phyloP scores from a whole-genome alignment of 257 asterid genomes.

The Solanum gracilifrons region DNA sequence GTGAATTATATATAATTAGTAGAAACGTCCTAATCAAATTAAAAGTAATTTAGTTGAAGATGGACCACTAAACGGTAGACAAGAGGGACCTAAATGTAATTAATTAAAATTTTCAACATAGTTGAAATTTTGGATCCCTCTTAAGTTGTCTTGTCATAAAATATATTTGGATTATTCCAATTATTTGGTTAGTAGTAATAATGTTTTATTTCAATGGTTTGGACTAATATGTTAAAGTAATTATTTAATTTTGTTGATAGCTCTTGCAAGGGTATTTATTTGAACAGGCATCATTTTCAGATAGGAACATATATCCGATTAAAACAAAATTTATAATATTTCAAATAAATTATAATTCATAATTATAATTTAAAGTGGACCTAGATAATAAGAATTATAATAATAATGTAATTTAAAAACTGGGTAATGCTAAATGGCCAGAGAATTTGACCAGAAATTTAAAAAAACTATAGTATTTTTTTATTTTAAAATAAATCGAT shows the following conservation, averaged over 20 bases:
- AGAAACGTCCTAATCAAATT: neutral
- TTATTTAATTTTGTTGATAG: slow-evolving; percentile 2
- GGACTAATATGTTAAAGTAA: neutral
- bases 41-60: neutral
- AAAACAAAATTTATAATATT: neutral
- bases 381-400: neutral
- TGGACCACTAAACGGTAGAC: neutral
- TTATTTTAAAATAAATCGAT: too few species aligned
- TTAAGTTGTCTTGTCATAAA: neutral
- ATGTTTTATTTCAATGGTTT: neutral
- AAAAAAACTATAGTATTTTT: too few species aligned
- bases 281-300: slow-evolving; percentile 15
- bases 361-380: neutral
- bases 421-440: too few species aligned
- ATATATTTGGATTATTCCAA: slow-evolving; percentile 8
- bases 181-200: neutral
- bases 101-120: neutral
- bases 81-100: neutral
- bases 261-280: slow-evolving; percentile 6
- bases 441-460: too few species aligned
- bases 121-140: neutral
- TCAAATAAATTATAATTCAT: neutral
- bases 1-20: neutral
- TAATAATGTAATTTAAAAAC: neutral
- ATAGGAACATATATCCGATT: slow-evolving; percentile 5